Evolutionary conservation across 2,329 filamentous ascomycete species (phyloP), one percentile per base, ranked within the genome.

Genomic region (Capronia epimyces): DNA sequence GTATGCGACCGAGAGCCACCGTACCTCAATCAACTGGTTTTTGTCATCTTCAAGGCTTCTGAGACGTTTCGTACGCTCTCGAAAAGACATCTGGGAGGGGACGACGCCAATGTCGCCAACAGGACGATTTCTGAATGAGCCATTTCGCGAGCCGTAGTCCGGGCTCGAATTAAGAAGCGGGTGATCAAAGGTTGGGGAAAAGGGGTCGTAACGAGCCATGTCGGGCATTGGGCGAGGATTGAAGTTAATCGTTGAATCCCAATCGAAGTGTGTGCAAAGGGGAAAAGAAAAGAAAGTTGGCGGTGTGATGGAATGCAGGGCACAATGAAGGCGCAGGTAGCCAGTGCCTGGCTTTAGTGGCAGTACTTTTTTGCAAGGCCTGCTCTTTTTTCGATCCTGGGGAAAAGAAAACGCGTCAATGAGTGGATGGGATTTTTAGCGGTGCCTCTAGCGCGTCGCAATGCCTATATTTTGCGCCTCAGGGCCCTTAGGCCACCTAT

Each of bases 11-110:
- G 22, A 34, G 40, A 42, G 9, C 31, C 31, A 34, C 46, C 46
- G 45, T 66, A 75, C 73, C 64, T 75, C 70, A 53, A 76, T 75
- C 39, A 76, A 64, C 44, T 67, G 66, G 60, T 75, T 71, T 58
- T 74, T 75, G 48, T 67, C 67, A 41, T 74, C 65, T 56, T 76
- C 73, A 50, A 72, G 60, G 22, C 65, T 61, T 48, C 67, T 67
- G 48, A 75, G 56, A 52, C 71, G 66, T 53, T 70, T 68, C 64
- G 71, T 74, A 59, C 72, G 71, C 53, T 73, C 59, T 31, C 59
- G 55, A 49, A 60, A 62, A 16, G 53, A 52, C 36, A 46, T 42
- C 12, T 57, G 53, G 18, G 41, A 16, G 22, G 27, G 36, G 27
- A 49, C 36, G 5, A 29, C 40, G 18, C 43, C 36, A 3, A 53